These are phyloP conservation scores for Neobulgaria alba DNA, from an alignment of 2,329 filamentous ascomycete species.

Conservation along the genomic window DNA sequence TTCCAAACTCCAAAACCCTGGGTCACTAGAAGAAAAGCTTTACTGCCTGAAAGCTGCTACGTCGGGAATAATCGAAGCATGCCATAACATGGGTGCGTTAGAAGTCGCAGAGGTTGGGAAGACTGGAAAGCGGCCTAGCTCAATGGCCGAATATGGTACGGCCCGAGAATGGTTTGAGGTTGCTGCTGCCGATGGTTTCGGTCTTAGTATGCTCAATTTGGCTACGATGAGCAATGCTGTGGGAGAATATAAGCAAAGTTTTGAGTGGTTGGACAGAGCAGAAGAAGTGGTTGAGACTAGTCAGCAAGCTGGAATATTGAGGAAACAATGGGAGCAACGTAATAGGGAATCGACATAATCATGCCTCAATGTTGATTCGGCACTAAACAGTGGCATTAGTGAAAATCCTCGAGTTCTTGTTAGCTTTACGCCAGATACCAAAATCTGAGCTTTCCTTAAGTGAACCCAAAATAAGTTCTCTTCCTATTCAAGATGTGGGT, in stretches of 20 bases:
- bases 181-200: slow-evolving; percentile 21
- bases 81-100: slow-evolving; percentile 23
- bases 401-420: too few relatives aligned
- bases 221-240: slow-evolving; percentile 19
- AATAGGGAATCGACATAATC: too few relatives aligned
- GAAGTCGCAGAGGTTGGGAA: slow-evolving; percentile 16
- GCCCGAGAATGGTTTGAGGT: slow-evolving; percentile 25
- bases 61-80: slow-evolving; percentile 25
- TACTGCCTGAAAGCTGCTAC: slow-evolving; percentile 27
- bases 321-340: slow-evolving; percentile 1
- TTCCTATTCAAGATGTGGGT: too few relatives aligned
- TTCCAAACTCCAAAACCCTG: slow-evolving; percentile 12
- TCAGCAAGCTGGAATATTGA: slow-evolving; percentile 7
- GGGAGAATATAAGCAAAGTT: slow-evolving; percentile 13
- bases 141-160: slow-evolving; percentile 20
- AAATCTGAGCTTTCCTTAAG: too few relatives aligned
- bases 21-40: slow-evolving; percentile 13
- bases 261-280: slow-evolving; percentile 21
- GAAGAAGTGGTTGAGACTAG: slow-evolving; percentile 6
- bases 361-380: too few relatives aligned
- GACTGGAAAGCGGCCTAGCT: slow-evolving; percentile 2
- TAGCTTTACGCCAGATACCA: too few relatives aligned
- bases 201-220: slow-evolving; percentile 24
- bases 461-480: too few relatives aligned
- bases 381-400: too few relatives aligned